Conservation (phyloP, 331 rosid genomes). For the Dryas integrifolia region DNA sequence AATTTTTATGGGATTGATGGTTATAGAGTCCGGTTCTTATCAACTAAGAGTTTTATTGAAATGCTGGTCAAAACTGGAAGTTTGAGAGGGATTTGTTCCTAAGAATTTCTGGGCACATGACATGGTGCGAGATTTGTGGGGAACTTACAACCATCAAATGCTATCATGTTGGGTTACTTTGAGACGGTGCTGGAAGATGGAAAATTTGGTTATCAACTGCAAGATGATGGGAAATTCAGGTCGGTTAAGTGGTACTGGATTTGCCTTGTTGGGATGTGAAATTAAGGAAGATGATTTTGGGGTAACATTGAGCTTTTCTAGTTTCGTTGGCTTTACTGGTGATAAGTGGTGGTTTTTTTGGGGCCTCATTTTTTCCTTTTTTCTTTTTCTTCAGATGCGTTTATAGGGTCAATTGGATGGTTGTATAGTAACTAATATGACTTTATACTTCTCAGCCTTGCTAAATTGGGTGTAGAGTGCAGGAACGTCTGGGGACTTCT, state of each 20-base stretch:
- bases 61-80: conserved; percentile 27
- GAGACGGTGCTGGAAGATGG: conserved; percentile 22
- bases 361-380: conserved; percentile 18
- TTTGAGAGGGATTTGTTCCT: conserved; percentile 20
- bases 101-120: conserved; percentile 21
- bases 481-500: conserved; percentile 28
- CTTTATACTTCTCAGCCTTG: conserved; percentile 33
- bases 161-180: conserved; percentile 14
- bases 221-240: conserved; percentile 27
- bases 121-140: conserved; percentile 25
- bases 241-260: conserved; percentile 30
- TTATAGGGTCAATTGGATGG: conserved; percentile 34
- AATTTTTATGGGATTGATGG: conserved; percentile 35
- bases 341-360: conserved; percentile 24
- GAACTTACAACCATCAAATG: conserved; percentile 18
- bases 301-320: too few species aligned
- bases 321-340: too few species aligned
- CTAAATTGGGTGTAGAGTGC: conserved; percentile 11
- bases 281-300: conserved; percentile 27
- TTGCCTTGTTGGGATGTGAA: conserved; percentile 30
- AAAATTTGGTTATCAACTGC: conserved; percentile 11
- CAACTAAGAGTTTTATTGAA: conserved; percentile 27
- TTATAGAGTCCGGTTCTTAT: conserved; percentile 24
- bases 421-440: conserved; percentile 27
- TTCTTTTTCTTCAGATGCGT: conserved; percentile 35